Conservation (phyloP, 768 basidiomycete species). For the Hortiboletus campestris region DNA sequence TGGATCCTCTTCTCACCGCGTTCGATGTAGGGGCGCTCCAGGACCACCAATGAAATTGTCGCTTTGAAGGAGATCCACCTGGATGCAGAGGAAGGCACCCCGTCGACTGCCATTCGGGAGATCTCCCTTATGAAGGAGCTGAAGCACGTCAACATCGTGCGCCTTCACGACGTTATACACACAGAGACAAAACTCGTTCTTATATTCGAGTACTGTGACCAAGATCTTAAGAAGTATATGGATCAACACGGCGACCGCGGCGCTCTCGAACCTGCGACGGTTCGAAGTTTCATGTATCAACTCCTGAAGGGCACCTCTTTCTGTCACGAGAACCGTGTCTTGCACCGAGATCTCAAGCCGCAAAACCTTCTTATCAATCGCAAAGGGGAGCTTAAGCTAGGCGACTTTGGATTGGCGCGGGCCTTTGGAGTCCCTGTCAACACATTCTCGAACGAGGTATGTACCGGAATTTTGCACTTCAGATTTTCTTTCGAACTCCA, state of each 20-base stretch:
- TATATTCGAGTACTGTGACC: conserved; percentile 98
- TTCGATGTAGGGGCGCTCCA: conserved; percentile 73
- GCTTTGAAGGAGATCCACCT: conserved; percentile 99
- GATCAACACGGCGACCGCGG: conserved; percentile 96
- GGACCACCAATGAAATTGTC: conserved; percentile 98
- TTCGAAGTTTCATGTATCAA: conserved; percentile 98
- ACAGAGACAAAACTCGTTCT: conserved; percentile 97
- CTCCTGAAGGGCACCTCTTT: conserved; percentile 96
- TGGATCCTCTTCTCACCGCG: not conserved
- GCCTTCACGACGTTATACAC: conserved; percentile 97
- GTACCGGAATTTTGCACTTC: not conserved
- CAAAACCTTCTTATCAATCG: conserved; percentile 98
- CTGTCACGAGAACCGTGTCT: conserved; percentile 97
- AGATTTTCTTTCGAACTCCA: conserved; percentile 1
- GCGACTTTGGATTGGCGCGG: conserved; percentile 95
- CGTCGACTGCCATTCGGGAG: conserved; percentile 97
- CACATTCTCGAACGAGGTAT: conserved; percentile 95
- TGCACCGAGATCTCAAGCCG: conserved; percentile 97
- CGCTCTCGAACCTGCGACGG: conserved; percentile 82
- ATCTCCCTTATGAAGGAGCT: conserved; percentile 99
- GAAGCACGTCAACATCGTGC: conserved; percentile 97
- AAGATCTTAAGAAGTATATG: conserved; percentile 99
- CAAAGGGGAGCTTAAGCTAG: conserved; percentile 94
- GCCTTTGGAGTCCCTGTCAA: conserved; percentile 99
- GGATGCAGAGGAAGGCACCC: conserved; percentile 98